These are phyloP conservation scores for Nasturtium officinale DNA, from an alignment of 345 rosid genomes.

Conservation along the genomic window DNA sequence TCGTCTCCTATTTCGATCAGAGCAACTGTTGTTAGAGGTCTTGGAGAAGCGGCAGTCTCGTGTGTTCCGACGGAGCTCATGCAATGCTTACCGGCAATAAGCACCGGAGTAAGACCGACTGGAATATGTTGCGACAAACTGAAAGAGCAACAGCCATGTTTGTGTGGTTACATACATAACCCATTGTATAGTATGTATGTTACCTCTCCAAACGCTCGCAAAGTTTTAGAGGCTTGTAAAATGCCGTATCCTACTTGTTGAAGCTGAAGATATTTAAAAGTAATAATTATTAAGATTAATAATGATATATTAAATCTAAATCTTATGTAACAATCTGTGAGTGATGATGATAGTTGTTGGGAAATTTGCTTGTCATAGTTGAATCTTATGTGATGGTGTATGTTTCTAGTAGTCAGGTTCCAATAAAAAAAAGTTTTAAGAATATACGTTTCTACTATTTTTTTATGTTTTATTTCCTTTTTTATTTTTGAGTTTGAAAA, in stretches of 20 bases:
- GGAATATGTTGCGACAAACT: conserved; percentile 33
- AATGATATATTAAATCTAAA: background rate
- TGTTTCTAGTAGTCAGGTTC: background rate
- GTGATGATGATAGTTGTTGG: background rate
- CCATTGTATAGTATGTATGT: conserved; percentile 28
- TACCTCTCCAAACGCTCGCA: conserved; percentile 40
- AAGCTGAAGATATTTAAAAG: background rate
- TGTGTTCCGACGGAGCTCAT: conserved; percentile 34
- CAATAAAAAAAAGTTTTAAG: no score
- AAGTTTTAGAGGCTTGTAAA: conserved; percentile 14
- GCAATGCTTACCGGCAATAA: conserved; percentile 34
- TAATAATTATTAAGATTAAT: background rate
- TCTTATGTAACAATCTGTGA: background rate
- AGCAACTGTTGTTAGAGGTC: background rate
- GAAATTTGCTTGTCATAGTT: background rate
- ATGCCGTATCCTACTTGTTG: conserved; percentile 18
- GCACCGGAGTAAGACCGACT: background rate
- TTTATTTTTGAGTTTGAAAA: no score
- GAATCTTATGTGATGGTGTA: background rate
- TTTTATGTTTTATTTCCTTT: background rate
- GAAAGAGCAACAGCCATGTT: conserved; percentile 36
- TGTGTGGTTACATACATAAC: conserved; percentile 40
- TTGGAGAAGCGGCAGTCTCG: background rate
- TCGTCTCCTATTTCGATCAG: background rate
- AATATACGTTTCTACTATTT: background rate